Conservation (phyloP, 164 flowering plant genomes). For the Magnolia officinalis region DNA sequence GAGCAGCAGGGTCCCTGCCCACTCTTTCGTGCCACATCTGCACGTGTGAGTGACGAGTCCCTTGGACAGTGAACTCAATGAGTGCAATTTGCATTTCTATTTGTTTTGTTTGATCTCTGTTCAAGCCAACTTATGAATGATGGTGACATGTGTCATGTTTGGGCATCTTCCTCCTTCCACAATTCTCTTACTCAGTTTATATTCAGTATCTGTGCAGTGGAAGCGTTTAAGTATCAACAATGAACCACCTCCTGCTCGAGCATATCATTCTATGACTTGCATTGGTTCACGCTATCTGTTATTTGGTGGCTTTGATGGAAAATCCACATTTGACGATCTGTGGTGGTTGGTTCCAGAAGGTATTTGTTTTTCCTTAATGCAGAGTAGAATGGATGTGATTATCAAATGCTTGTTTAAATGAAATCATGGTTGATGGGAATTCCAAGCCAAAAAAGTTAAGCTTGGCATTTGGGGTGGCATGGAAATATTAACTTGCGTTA, state of each 20-base stretch:
- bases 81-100: neutral
- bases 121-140: conserved; percentile 1
- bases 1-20: neutral
- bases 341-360: conserved; percentile 99
- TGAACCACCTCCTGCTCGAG: conserved; percentile 90
- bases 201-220: conserved; percentile 90
- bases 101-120: neutral
- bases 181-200: conserved; percentile 3
- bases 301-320: conserved; percentile 99
- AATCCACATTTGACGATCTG: conserved; percentile 76
- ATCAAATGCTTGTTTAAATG: no score
- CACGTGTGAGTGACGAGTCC: no score
- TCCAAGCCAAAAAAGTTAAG: no score
- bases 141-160: neutral
- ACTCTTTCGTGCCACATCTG: neutral
- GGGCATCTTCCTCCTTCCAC: neutral
- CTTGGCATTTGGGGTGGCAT: no score
- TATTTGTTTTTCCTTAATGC: conserved; percentile 19
- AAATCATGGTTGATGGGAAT: no score
- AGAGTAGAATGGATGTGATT: no score
- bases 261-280: conserved; percentile 85
- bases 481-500: no score
- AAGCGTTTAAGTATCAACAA: conserved; percentile 69
- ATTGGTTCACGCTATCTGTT: conserved; percentile 77
- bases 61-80: no score